These are phyloP conservation scores for Hypoxylon rubiginosum DNA, from an alignment of 2,329 filamentous ascomycete genomes.

Conservation along the genomic window DNA sequence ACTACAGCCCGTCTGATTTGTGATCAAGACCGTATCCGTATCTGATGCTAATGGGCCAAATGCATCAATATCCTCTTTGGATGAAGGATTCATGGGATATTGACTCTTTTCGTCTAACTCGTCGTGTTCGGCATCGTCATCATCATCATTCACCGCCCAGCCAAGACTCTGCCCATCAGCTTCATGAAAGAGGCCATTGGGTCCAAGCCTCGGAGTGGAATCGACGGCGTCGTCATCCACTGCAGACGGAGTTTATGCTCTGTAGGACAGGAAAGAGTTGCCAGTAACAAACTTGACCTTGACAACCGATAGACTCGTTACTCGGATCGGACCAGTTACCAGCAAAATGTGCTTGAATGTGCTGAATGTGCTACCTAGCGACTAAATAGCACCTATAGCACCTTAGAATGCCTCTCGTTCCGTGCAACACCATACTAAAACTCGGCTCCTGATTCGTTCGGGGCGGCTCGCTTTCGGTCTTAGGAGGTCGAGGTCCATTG, in stretches of 20 bases:
- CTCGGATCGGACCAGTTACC: constrained; percentile 1
- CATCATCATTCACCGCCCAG: constrained; percentile 32
- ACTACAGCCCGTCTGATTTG: constrained; percentile 15
- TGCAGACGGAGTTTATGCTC: constrained; percentile 18
- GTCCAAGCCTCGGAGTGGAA: constrained; percentile 25
- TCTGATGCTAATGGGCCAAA: constrained; percentile 6
- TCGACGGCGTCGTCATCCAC: constrained; percentile 38
- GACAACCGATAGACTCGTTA: background rate
- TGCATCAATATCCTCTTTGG: constrained; percentile 8
- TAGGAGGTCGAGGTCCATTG: constrained; percentile 34
- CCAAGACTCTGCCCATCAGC: constrained; percentile 22
- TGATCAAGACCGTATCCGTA: constrained; percentile 4
- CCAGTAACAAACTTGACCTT: constrained; percentile 19
- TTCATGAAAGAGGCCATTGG: constrained; percentile 30
- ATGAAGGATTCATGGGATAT: constrained; percentile 25
- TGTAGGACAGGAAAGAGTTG: constrained; percentile 15
- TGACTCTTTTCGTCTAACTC: constrained; percentile 15
- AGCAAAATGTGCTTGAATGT: background rate
- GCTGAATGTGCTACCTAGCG: background rate
- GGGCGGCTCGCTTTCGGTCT: constrained; percentile 33
- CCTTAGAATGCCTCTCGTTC: background rate
- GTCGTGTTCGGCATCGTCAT: constrained; percentile 39
- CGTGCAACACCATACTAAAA: constrained; percentile 13
- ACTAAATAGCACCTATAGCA: background rate
- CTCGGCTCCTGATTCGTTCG: constrained; percentile 33